Conservation (phyloP, 208 protist species). For the Leishmania gerbilli region DNA sequence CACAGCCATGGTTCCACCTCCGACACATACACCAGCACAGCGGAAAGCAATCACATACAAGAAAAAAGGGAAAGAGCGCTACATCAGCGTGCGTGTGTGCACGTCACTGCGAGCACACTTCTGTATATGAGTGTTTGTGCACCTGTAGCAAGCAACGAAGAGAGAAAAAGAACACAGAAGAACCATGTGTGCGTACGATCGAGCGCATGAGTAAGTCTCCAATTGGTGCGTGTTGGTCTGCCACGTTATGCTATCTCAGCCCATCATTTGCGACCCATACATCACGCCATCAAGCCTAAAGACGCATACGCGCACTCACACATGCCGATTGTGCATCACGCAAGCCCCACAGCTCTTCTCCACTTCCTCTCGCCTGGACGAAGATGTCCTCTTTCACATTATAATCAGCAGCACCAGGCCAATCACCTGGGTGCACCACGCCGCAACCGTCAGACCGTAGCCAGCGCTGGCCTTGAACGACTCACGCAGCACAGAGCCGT, state of each 20-base stretch:
- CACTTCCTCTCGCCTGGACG: not conserved
- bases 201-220: not conserved
- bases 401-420: constrained; percentile 34
- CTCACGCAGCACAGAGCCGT: constrained; percentile 27
- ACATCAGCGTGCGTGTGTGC: not conserved
- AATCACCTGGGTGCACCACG: constrained; percentile 48
- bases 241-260: not conserved
- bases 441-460: constrained; percentile 41
- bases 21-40: not conserved
- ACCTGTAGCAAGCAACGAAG: not conserved
- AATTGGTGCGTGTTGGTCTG: not conserved
- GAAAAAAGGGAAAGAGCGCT: not conserved
- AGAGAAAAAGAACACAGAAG: not conserved
- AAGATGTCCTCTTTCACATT: not conserved
- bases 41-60: not conserved
- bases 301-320: not conserved
- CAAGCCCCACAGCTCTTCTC: not conserved
- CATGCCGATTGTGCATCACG: not conserved
- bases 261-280: not conserved
- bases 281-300: not conserved
- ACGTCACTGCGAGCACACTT: not conserved
- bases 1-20: not conserved
- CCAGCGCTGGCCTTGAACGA: constrained; percentile 46
- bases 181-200: not conserved
- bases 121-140: not conserved